Evolutionary conservation across 148 eudicot species (phyloP).

Genomic region (Vaccinium vitisidaea): DNA sequence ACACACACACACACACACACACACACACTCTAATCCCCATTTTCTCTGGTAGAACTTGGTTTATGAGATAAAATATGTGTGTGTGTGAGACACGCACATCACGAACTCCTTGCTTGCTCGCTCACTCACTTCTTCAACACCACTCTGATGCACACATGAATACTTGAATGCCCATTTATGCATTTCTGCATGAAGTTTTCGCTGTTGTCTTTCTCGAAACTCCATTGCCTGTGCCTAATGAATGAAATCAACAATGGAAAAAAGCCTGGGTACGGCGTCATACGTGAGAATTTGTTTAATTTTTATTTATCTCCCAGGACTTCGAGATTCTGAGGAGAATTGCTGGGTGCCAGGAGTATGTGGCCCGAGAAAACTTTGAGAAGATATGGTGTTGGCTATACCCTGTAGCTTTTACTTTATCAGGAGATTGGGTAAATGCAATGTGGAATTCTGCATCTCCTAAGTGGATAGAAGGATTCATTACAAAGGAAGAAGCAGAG

Average conservation of each 20-base stretch:
- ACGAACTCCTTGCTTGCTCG: neutral
- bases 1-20: neutral
- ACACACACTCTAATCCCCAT: neutral
- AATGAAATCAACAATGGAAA: neutral
- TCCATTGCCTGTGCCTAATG: neutral
- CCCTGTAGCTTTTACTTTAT: conserved; percentile 78
- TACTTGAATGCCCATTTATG: neutral
- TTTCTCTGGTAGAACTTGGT: neutral
- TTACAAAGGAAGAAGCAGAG: conserved; percentile 94
- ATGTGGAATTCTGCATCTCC: conserved; percentile 66
- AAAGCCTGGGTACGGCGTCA: neutral
- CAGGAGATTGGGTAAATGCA: conserved; percentile 51
- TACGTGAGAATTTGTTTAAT: neutral
- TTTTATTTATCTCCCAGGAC: conserved; percentile 49
- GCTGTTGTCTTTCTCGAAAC: neutral
- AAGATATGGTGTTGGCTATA: conserved; percentile 92
- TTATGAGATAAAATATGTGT: too few species aligned
- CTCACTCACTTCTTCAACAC: neutral
- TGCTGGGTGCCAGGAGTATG: conserved; percentile 58
- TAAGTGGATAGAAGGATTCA: conserved; percentile 84
- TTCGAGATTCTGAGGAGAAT: conserved; percentile 68
- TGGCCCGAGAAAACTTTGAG: conserved; percentile 69
- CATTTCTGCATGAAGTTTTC: neutral
- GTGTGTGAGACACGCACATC: neutral
- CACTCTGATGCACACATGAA: neutral